Conservation (phyloP, 169 alveolate species). For the Cyclospora cayetanensis region DNA sequence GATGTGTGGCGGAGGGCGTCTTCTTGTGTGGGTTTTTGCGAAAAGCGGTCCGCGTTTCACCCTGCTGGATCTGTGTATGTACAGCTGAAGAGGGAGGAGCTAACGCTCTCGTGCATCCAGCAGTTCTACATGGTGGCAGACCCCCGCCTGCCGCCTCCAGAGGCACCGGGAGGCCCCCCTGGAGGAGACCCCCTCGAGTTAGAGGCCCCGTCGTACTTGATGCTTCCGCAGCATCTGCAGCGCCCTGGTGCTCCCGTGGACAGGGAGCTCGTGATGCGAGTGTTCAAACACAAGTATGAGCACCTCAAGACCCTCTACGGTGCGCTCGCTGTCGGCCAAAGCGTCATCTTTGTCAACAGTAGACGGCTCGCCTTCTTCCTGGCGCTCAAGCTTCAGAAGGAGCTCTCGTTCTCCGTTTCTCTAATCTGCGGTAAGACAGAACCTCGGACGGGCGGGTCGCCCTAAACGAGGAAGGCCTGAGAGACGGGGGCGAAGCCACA, state of each 20-base stretch:
- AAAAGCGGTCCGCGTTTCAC: background rate
- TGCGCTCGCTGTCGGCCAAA: slow-evolving; percentile 96
- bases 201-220: background rate
- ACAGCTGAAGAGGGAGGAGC: slow-evolving; percentile 94
- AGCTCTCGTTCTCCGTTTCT: slow-evolving; percentile 87
- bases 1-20: background rate
- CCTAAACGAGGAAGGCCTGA: no score
- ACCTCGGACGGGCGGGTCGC: no score
- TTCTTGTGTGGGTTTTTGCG: background rate
- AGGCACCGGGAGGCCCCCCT: background rate
- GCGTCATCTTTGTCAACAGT: slow-evolving; percentile 97
- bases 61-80: background rate
- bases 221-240: background rate
- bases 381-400: slow-evolving; percentile 91
- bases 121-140: slow-evolving; percentile 88
- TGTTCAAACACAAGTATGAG: slow-evolving; percentile 86
- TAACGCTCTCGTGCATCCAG: slow-evolving; percentile 95
- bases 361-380: slow-evolving; percentile 92
- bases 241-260: background rate
- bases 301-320: slow-evolving; percentile 93
- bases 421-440: slow-evolving; percentile 87
- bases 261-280: slow-evolving; percentile 75
- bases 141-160: slow-evolving; percentile 31
- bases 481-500: no score
- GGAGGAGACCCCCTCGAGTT: background rate